Percentiles rank a stretch among this genome's conserved stretches.
Conservation (phyloP, 2,329 filamentous ascomycete genomes). For the Aspergillus melleus region DNA sequence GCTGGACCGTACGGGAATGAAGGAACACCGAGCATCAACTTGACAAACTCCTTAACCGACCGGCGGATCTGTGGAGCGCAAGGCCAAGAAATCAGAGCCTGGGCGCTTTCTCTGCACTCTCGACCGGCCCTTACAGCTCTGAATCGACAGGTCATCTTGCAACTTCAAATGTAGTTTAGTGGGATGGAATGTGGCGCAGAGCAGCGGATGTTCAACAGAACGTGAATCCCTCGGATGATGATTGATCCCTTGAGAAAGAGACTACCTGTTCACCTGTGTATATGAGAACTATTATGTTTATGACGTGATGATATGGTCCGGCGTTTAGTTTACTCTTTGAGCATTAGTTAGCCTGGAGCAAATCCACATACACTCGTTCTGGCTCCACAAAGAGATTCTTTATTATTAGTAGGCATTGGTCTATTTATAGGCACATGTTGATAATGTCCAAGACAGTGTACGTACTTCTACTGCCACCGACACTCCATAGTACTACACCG, state of each 20-base stretch:
- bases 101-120: background rate
- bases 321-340: conserved; percentile 3
- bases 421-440: background rate
- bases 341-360: conserved; percentile 3
- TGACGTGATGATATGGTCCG: conserved; percentile 24
- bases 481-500: too few species aligned
- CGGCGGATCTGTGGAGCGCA: background rate
- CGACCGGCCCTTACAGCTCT: conserved; percentile 6
- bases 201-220: conserved; percentile 4
- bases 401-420: background rate
- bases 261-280: conserved; percentile 12
- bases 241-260: conserved; percentile 4
- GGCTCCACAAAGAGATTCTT: background rate
- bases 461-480: too few species aligned
- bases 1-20: conserved; percentile 45
- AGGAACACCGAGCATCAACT: background rate
- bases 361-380: conserved; percentile 15
- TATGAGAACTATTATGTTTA: conserved; percentile 23
- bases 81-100: background rate
- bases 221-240: background rate
- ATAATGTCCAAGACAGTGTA: background rate
- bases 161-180: background rate
- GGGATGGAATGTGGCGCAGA: conserved; percentile 1
- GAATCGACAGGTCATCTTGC: conserved; percentile 4
- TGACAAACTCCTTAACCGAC: background rate